These are phyloP conservation scores for Ettlia oleoabundans DNA, from an alignment of 139 green algal species.

Conservation along the genomic window DNA sequence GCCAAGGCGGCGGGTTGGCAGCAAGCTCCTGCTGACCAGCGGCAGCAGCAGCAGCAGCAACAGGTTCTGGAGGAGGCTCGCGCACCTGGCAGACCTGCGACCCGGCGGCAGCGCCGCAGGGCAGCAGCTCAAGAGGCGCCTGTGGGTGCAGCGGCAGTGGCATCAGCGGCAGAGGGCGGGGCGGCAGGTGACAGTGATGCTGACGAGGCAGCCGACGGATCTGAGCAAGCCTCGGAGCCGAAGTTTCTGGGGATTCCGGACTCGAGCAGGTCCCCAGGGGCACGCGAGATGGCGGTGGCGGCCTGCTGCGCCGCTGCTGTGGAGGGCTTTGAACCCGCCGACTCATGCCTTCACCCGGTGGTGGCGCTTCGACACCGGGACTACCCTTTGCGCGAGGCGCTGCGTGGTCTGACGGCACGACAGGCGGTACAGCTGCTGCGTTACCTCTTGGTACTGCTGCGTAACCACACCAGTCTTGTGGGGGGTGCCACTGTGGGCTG, in stretches of 20 bases:
- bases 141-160: not conserved
- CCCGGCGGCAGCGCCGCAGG: conserved; percentile 6
- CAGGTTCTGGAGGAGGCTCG: not conserved
- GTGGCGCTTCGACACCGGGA: not conserved
- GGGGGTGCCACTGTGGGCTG: not conserved
- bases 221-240: too few relatives aligned
- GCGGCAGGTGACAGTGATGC: not conserved
- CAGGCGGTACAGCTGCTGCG: conserved; percentile 32
- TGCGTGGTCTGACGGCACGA: not conserved
- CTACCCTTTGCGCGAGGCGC: not conserved
- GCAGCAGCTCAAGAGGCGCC: not conserved
- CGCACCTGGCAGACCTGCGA: not conserved
- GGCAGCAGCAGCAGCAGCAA: conserved; percentile 15
- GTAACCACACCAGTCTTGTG: conserved; percentile 9
- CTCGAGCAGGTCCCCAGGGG: not conserved
- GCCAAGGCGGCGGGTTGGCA: too few relatives aligned
- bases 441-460: conserved; percentile 34
- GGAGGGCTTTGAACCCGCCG: conserved; percentile 4
- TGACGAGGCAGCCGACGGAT: too few relatives aligned
- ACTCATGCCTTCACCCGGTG: conserved; percentile 36
- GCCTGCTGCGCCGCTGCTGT: conserved; percentile 18
- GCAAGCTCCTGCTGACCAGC: not conserved
- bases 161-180: not conserved
- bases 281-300: conserved; percentile 3
- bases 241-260: too few relatives aligned